A percentile compares a stretch with the other conserved stretches of the same genome.
phyloP scores from a whole-genome alignment of 805 yeast genomes.

The Clavispora carvajalis region DNA sequence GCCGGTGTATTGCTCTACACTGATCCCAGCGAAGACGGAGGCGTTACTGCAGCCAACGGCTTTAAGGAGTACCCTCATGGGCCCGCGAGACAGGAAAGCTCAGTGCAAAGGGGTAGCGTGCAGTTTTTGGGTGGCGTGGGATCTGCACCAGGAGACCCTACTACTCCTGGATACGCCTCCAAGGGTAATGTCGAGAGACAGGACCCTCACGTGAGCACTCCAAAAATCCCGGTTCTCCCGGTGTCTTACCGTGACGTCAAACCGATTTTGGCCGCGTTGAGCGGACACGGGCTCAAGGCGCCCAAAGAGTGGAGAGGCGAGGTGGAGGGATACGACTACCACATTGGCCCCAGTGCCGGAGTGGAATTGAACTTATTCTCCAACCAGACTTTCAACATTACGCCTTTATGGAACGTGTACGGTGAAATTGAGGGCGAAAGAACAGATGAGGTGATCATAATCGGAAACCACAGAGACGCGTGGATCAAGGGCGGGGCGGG shows the following conservation, averaged over 20 bases:
- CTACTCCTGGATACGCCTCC: constrained; percentile 67
- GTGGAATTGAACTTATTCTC: constrained; percentile 49
- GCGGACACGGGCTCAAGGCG: constrained; percentile 51
- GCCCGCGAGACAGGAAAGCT: constrained; percentile 56
- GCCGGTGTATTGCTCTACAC: constrained; percentile 57
- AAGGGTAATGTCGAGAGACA: constrained; percentile 16
- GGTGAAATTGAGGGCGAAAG: constrained; percentile 55
- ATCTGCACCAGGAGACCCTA: constrained; percentile 67
- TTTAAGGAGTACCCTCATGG: constrained; percentile 57
- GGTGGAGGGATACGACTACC: constrained; percentile 41
- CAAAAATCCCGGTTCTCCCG: constrained; percentile 67
- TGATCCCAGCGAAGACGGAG: constrained; percentile 64
- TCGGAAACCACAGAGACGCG: constrained; percentile 78
- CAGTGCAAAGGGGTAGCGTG: constrained; percentile 60
- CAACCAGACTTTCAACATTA: constrained; percentile 55
- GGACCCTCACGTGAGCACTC: constrained; percentile 37
- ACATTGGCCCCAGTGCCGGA: constrained; percentile 45
- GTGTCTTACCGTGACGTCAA: constrained; percentile 57
- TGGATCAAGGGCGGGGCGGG: constrained; percentile 79
- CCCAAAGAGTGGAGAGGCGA: constrained; percentile 36
- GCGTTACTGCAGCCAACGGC: constrained; percentile 52
- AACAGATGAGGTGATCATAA: constrained; percentile 49
- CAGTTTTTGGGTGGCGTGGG: constrained; percentile 48
- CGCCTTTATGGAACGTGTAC: constrained; percentile 59
- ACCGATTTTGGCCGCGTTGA: constrained; percentile 55